phyloP scores from a whole-genome alignment of 1,284 basidiomycete species.

The Volvariella surrecta region DNA sequence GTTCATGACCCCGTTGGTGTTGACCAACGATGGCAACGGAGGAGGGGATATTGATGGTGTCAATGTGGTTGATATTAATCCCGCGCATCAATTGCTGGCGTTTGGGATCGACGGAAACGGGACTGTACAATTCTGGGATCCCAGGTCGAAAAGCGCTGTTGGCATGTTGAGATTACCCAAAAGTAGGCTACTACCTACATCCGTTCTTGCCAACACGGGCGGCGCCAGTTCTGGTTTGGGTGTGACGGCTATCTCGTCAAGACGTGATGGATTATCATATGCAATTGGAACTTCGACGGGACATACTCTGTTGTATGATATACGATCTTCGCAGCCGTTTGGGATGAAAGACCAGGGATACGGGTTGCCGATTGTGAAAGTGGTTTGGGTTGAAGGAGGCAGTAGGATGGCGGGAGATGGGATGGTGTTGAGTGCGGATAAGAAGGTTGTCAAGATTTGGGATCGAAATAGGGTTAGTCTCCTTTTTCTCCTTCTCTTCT shows the following conservation, averaged over 20 bases:
- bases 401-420: constrained; percentile 79
- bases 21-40: constrained; percentile 38
- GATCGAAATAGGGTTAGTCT: constrained; percentile 69
- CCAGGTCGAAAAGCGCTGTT: constrained; percentile 73
- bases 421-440: constrained; percentile 83
- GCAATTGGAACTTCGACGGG: constrained; percentile 94
- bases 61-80: constrained; percentile 90
- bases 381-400: constrained; percentile 88
- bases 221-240: constrained; percentile 42
- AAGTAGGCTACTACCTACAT: constrained; percentile 44
- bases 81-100: constrained; percentile 84
- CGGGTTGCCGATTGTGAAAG: constrained; percentile 81
- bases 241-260: constrained; percentile 80
- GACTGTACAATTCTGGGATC: constrained; percentile 95
- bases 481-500: constrained; percentile 1
- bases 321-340: constrained; percentile 79
- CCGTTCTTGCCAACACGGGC: constrained; percentile 19
- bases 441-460: constrained; percentile 96
- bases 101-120: constrained; percentile 85
- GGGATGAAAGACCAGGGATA: constrained; percentile 97
- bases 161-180: constrained; percentile 72
- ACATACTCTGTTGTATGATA: constrained; percentile 91
- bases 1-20: constrained; percentile 75
- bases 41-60: constrained; percentile 65
- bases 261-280: constrained; percentile 85